Evolutionary conservation across 306 rosid species (phyloP).

Genomic region (Argentina anserina): DNA sequence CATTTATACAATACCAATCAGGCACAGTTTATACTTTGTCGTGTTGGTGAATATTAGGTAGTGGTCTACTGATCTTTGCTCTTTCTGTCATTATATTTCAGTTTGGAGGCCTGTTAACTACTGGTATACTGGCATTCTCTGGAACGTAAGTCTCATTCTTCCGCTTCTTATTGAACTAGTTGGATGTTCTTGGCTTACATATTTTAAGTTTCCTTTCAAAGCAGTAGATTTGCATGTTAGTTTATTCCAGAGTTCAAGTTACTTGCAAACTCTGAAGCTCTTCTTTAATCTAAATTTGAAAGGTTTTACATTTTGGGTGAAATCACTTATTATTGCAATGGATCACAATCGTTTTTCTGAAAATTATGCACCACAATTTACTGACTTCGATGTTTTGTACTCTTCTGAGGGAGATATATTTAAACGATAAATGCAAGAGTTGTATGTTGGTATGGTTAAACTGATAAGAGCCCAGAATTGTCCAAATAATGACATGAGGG

Average conservation of each 20-base stretch:
- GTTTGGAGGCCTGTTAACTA: constrained; percentile 88
- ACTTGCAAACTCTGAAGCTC: background rate
- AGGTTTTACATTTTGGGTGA: background rate
- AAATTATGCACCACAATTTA: background rate
- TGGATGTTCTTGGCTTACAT: background rate
- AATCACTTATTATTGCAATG: background rate
- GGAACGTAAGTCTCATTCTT: constrained; percentile 67
- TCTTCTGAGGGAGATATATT: background rate
- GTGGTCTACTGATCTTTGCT: background rate
- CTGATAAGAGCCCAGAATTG: background rate
- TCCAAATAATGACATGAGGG: background rate
- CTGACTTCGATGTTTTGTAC: background rate
- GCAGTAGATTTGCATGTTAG: background rate
- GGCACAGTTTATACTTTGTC: background rate
- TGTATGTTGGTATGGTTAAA: background rate
- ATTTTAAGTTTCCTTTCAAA: background rate
- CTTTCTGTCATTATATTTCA: constrained; percentile 19
- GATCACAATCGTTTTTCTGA: constrained; percentile 2
- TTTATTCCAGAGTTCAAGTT: background rate
- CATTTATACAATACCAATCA: background rate
- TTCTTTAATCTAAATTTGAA: background rate
- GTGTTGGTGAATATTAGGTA: background rate
- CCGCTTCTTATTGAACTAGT: background rate
- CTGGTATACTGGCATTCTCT: constrained; percentile 85
- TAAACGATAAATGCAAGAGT: background rate